Evolutionary conservation across 2,329 filamentous ascomycete genomes (phyloP), one percentile per base, ranked within the genome.

Genomic region (Epichloe glyceriae): DNA sequence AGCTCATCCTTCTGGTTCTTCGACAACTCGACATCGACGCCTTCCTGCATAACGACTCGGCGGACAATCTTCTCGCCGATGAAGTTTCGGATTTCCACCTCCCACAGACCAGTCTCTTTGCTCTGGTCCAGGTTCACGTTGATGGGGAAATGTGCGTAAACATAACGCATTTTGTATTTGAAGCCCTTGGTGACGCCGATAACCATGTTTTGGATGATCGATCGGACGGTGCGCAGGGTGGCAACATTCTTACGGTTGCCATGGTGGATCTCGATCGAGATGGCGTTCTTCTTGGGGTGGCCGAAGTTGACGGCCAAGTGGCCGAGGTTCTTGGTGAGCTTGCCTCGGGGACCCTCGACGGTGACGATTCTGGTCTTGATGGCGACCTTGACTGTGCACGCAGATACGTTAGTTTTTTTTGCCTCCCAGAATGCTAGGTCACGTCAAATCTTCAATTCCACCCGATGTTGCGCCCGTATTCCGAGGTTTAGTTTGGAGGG

Each of bases 161-260:
- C 93, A 80, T 98, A 98, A 69, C 94, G 88, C 91, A 98, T 97
- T 88, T 98, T 98, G 86, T 98, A 98, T 80, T 94, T 94, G 88
- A 86, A 98, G 64, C 93, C 93, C 81, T 91, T 95, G 73, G 93
- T 98, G 62, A 98, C 93, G 74, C 93, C 93, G 67, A 90, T 84
- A 74, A 98, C 87, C 77, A 98, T 73, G 86, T 98, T 98, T 83
- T 94, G 88, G 82, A 98, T 95, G 75, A 97, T 75, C 61, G 91
- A 91, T 70, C 89, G 88, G 78, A 98, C 93, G 68, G 93, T 98
- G 67, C 93, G 89, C 74, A 98, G 89, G 64, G 91, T 88, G 69
- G 93, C 93, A 70, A 98, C 86, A 73, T 88, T 91, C 85, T 98
- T 98, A 78, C 93, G 88, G 70, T 80, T 81, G 72, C 93, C 93